Evolutionary conservation across 2,329 filamentous ascomycete genomes (phyloP), one percentile per base, ranked within the genome.

Genomic region (Fusarium acutatum): DNA sequence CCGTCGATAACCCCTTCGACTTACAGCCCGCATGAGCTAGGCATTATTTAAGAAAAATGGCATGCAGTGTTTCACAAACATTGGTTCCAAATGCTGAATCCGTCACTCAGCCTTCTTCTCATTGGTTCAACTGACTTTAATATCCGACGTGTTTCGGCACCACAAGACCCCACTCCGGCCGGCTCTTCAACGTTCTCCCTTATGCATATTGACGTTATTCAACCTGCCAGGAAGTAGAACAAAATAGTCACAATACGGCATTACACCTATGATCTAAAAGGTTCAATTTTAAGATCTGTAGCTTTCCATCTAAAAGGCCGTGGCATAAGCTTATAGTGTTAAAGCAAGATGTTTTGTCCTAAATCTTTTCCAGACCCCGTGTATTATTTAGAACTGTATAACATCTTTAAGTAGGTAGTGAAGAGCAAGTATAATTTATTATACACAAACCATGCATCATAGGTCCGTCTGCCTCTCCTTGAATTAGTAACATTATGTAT

Each of bases 101-200:
- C 47, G 75, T 64, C 53, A 24, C 20, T n/a, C 52, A 57, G 40
- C 56, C 15, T 34, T 13, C 18, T 22, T 64, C 62, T 74, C 54
- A 78, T 78, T 78, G 76, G 76, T n/a, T 54, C 35, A 38, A n/a
- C n/a, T 18, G 20, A 24, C 28, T 44, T 57, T 72, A 71, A 70
- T 44, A 69, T 78, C 76, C 74, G 74, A 75, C 54, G 32, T 24
- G 18, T 37, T 60, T 71, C 76, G 76, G 67, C 58, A 53, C 57
- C 40, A 52, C 32, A 24, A 32, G 35, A 52, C 68, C 54, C 73
- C 73, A 62, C 73, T 22, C 52, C 18, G 22, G 26, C 35, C 28
- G 32, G 37, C 24, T 41, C 17, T 59, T 34, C 28, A 35, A 64
- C 40, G 18, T 47, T 37, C 41, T 40, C 13, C 20, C 9, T 26